phyloP scores from a whole-genome alignment of 2,329 filamentous ascomycete genomes.

The Cladosporium sp. region DNA sequence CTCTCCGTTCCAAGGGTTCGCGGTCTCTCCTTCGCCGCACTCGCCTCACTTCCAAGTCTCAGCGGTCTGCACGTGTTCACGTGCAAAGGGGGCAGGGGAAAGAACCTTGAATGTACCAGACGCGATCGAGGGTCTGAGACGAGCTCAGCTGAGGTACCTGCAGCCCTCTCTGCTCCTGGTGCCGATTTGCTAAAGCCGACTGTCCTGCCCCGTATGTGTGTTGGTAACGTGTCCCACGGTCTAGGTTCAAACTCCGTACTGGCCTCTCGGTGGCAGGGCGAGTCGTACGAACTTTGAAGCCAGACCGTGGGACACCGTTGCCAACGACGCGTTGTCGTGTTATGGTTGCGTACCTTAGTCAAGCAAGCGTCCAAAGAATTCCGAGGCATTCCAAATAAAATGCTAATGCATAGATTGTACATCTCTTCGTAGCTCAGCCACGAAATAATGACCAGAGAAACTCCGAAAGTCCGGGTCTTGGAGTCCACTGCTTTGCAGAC shows the following conservation, averaged over 20 bases:
- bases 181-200: neutral
- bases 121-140: neutral
- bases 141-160: neutral
- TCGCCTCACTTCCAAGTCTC: neutral
- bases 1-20: slow-evolving; percentile 1
- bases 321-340: neutral
- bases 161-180: neutral
- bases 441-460: neutral
- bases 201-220: too few species aligned
- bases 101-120: too few species aligned
- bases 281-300: too few species aligned
- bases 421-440: neutral
- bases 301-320: too few species aligned
- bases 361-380: neutral
- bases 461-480: neutral
- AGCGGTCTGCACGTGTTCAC: neutral
- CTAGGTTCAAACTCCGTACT: too few species aligned
- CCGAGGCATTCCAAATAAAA: neutral
- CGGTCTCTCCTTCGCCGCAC: too few species aligned
- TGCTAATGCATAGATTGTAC: neutral
- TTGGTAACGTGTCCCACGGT: too few species aligned
- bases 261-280: too few species aligned
- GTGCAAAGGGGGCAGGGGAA: neutral
- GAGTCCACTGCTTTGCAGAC: too few species aligned
- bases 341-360: neutral